These are phyloP conservation scores for Aspergillus felis DNA, from an alignment of 2,329 filamentous ascomycete genomes.

Conservation along the genomic window DNA sequence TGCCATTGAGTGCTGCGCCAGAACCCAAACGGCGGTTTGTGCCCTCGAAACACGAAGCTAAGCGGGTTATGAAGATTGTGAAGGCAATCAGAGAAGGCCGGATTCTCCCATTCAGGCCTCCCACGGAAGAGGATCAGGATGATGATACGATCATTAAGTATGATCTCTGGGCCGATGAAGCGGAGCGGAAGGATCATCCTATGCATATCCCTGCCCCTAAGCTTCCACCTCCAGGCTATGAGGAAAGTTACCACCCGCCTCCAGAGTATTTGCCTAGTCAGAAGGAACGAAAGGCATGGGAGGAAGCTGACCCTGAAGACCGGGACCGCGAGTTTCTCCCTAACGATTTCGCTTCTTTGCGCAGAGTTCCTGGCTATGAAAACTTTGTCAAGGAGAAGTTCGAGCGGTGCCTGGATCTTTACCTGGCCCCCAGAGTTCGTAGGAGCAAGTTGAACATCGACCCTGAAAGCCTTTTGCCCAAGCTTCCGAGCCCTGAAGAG, in stretches of 20 bases:
- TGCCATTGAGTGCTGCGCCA: slow-evolving; percentile 90
- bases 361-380: slow-evolving; percentile 88
- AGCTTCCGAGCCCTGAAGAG: slow-evolving; percentile 88
- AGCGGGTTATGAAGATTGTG: slow-evolving; percentile 95
- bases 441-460: slow-evolving; percentile 97
- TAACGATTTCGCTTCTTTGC: slow-evolving; percentile 73
- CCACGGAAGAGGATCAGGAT: slow-evolving; percentile 68
- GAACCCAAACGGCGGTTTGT: slow-evolving; percentile 95
- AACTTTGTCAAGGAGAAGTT: slow-evolving; percentile 93
- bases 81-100: slow-evolving; percentile 91
- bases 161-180: slow-evolving; percentile 94
- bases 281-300: slow-evolving; percentile 80
- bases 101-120: slow-evolving; percentile 83
- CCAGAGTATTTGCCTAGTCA: slow-evolving; percentile 86
- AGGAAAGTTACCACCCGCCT: slow-evolving; percentile 94
- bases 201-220: slow-evolving; percentile 98
- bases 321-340: slow-evolving; percentile 85
- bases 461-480: slow-evolving; percentile 84
- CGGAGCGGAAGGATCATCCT: slow-evolving; percentile 72
- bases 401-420: slow-evolving; percentile 90
- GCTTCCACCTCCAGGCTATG: slow-evolving; percentile 85
- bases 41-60: slow-evolving; percentile 94
- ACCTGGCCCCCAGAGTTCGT: slow-evolving; percentile 85
- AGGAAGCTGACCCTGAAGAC: slow-evolving; percentile 82
- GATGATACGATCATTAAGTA: slow-evolving; percentile 70